Evolutionary conservation across 768 basidiomycete species (phyloP), one percentile per base, ranked within the genome.

Genomic region (Russula lepida): DNA sequence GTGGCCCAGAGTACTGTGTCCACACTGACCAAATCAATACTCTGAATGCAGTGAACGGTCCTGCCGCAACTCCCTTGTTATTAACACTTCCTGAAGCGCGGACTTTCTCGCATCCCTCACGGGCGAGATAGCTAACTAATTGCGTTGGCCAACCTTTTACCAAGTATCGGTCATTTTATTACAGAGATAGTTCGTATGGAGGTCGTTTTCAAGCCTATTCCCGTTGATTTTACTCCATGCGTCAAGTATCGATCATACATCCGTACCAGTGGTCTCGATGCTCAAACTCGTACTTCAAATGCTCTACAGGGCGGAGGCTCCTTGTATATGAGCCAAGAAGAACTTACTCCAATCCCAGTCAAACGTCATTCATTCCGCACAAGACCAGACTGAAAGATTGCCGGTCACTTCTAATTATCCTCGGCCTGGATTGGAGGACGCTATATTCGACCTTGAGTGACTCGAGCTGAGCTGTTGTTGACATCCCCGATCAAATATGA

Each of bases 81-180:
- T 85, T 4, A 85, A 85, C 12, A 84, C 84, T 0, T 87, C n/a
- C 19, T n/a, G 41, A 43, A 41, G 76, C 58, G 79, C 81, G 35
- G 85, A 88, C 70, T 87, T 89, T 69, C 74, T 85, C 64, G 80
- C 84, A 66, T 85, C 82, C 23, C 71, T 86, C 17, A 75, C 85
- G 68, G 84, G 83, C 54, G 84, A 86, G 71, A 83, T 84, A 19
- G 81, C 81, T 48, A 84, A 86, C n/a, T n/a, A n/a, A n/a, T n/a
- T n/a, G n/a, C n/a, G n/a, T n/a, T n/a, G n/a, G n/a, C n/a, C n/a
- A n/a, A n/a, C n/a, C n/a, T n/a, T n/a, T n/a, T n/a, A n/a, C n/a
- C 61, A 33, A 33, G 9, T 3, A 33, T 33, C 9, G 32, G 32
- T 33, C 9, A 13, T 13, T 35, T 35, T 35, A 12, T 15, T 15